Evolutionary conservation across 805 yeast species (phyloP).

Genomic region (Yarrowia sp.): DNA sequence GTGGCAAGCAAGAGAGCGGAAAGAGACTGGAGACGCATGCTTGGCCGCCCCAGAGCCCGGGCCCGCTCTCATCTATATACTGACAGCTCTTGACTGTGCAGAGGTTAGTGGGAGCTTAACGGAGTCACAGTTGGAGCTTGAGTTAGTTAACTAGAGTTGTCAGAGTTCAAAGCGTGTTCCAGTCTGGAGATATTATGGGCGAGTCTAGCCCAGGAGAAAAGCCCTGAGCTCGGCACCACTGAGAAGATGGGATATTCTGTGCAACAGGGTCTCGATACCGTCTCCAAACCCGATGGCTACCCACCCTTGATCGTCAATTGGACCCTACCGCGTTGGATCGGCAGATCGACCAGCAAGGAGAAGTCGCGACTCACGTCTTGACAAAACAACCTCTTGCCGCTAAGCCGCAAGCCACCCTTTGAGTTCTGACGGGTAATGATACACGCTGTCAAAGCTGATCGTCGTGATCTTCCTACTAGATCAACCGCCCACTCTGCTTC

Average conservation of each 20-base stretch:
- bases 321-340: constrained; percentile 4
- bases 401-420: not conserved
- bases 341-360: constrained; percentile 17
- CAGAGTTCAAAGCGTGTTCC: not conserved
- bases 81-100: constrained; percentile 3
- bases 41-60: no score
- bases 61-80: not conserved
- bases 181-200: not conserved
- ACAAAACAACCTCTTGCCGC: not conserved
- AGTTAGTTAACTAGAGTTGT: not conserved
- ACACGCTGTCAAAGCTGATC: not conserved
- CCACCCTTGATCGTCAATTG: not conserved
- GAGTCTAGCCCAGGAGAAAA: not conserved
- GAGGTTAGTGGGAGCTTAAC: constrained; percentile 14
- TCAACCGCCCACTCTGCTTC: not conserved
- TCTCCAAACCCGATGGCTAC: not conserved
- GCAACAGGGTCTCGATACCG: not conserved
- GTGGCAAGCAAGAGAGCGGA: constrained; percentile 1
- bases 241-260: no score
- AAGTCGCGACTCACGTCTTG: constrained; percentile 21
- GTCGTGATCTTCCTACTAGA: not conserved
- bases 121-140: not conserved
- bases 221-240: no score
- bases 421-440: not conserved
- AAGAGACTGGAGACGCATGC: not conserved